Conservation (phyloP, 176 grass and related monocot genomes). For the Phragmites australis region DNA sequence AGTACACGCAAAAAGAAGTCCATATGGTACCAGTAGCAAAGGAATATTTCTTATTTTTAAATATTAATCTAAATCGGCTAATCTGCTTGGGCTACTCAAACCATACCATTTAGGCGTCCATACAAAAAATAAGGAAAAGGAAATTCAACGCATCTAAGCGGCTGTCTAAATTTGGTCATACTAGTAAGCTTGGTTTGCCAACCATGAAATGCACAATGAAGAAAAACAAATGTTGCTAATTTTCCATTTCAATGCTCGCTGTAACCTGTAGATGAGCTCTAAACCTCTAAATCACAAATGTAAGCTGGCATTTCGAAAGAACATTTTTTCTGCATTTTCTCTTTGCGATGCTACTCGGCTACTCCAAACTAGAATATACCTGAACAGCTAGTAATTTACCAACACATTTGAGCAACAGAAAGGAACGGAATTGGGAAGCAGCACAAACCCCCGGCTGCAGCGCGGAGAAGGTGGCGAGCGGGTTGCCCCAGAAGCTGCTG, state of each 20-base stretch:
- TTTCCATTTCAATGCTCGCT: background rate
- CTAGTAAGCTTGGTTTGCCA: background rate
- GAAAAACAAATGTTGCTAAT: background rate
- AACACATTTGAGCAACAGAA: background rate
- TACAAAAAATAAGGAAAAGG: background rate
- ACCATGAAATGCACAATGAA: background rate
- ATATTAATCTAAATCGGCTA: background rate
- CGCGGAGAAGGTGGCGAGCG: conserved; percentile 38
- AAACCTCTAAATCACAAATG: conserved; percentile 14
- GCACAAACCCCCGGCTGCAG: conserved; percentile 30
- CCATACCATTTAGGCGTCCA: background rate
- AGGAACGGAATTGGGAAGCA: background rate
- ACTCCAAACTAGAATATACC: background rate
- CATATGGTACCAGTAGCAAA: background rate
- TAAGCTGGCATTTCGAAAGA: background rate
- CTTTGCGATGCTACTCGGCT: background rate
- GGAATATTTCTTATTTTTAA: background rate
- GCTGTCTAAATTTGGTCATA: background rate
- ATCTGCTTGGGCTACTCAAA: background rate
- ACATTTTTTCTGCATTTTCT: background rate
- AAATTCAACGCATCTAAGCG: background rate
- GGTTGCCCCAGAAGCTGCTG: conserved; percentile 49
- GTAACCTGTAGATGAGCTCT: background rate
- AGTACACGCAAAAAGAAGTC: background rate
- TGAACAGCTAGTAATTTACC: background rate